A percentile compares a stretch with the other conserved stretches of the same genome.
phyloP scores from a whole-genome alignment of 2,329 filamentous ascomycete species.

The Fusarium lyarnte region DNA sequence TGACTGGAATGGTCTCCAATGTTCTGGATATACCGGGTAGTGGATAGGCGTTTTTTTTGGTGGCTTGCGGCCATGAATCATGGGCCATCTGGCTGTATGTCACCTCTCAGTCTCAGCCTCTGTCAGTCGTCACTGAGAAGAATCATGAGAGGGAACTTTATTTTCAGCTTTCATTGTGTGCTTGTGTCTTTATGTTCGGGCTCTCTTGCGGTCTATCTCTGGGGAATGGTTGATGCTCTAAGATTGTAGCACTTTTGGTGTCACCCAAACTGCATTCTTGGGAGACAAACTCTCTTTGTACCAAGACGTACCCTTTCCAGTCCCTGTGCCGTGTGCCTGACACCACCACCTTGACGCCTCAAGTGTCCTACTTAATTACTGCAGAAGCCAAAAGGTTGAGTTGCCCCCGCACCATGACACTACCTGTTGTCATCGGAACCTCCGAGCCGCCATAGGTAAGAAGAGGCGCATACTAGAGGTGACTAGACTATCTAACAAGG shows the following conservation, averaged over 20 bases:
- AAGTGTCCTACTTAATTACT: not conserved
- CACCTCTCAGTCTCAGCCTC: not conserved
- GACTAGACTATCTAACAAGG: slow-evolving; percentile 10
- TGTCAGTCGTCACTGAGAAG: not conserved
- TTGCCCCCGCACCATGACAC: slow-evolving; percentile 21
- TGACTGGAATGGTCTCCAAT: slow-evolving; percentile 29
- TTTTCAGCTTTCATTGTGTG: not conserved
- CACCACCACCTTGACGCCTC: slow-evolving; percentile 23
- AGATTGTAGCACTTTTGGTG: slow-evolving; percentile 16
- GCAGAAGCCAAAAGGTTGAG: slow-evolving; percentile 12
- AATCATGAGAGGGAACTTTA: not conserved
- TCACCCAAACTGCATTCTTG: slow-evolving; percentile 30
- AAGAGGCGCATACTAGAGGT: slow-evolving; percentile 21
- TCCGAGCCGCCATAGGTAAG: slow-evolving; percentile 22
- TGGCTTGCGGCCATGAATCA: slow-evolving; percentile 32
- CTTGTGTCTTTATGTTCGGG: not conserved
- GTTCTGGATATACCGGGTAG: slow-evolving; percentile 11
- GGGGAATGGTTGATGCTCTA: not conserved
- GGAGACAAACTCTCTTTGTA: slow-evolving; percentile 28
- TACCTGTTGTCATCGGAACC: slow-evolving; percentile 23
- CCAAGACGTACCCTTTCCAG: not conserved
- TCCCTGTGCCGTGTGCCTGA: slow-evolving; percentile 8
- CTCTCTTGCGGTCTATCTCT: slow-evolving; percentile 12
- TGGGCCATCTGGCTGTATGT: slow-evolving; percentile 19
- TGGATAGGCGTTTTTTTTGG: slow-evolving; percentile 6